Percentiles rank a stretch among this genome's conserved stretches.
Evolutionary conservation across 805 yeast species (phyloP).

Genomic region (Debaryomyces maramus): DNA sequence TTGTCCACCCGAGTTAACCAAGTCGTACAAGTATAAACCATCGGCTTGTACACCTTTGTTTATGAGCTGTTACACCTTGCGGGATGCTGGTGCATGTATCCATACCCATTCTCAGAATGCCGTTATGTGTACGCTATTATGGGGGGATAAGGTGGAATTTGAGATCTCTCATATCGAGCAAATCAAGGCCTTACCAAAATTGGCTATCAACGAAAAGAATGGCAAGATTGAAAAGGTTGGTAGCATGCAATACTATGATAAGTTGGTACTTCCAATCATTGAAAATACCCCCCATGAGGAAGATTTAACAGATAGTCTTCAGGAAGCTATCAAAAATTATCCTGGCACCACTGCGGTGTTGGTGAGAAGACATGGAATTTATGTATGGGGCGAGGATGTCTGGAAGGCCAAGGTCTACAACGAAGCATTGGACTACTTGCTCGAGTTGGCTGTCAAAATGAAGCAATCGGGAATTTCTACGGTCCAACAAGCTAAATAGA

Average conservation of each 20-base stretch:
- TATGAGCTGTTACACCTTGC: constrained; percentile 62
- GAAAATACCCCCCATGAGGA: constrained; percentile 90
- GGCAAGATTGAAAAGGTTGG: constrained; percentile 58
- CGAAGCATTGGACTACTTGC: constrained; percentile 87
- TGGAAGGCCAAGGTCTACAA: constrained; percentile 93
- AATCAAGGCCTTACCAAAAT: constrained; percentile 83
- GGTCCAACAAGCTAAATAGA: constrained; percentile 14
- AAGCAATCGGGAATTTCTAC: constrained; percentile 64
- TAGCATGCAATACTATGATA: constrained; percentile 69
- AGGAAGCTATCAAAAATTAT: constrained; percentile 61
- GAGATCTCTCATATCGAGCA: constrained; percentile 82
- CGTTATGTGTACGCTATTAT: constrained; percentile 73
- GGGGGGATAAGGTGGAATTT: constrained; percentile 61
- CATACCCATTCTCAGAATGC: constrained; percentile 94
- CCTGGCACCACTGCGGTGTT: constrained; percentile 84
- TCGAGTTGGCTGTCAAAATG: constrained; percentile 86
- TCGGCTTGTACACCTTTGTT: constrained; percentile 93
- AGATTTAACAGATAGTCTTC: constrained; percentile 67
- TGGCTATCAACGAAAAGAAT: constrained; percentile 26
- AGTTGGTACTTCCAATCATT: constrained; percentile 81
- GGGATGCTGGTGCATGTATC: constrained; percentile 87
- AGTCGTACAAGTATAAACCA: constrained; percentile 61
- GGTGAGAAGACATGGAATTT: constrained; percentile 91
- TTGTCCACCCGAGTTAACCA: constrained; percentile 37
- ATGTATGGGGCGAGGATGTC: constrained; percentile 92